These are phyloP conservation scores for Aspergillus ostianus DNA, from an alignment of 495 filamentous ascomycete genomes.

Conservation along the genomic window DNA sequence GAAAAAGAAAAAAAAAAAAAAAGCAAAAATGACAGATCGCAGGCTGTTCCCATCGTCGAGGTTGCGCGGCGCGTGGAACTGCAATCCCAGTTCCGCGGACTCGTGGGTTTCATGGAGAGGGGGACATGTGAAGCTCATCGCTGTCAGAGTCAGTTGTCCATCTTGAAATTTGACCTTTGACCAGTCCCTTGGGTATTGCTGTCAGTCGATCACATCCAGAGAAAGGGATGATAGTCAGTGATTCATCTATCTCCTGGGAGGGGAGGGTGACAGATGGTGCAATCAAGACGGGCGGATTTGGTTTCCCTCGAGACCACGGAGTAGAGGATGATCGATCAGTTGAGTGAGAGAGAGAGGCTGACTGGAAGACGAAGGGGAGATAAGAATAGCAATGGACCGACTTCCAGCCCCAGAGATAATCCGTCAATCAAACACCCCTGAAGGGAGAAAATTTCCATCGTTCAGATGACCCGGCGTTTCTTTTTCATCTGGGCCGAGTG, in stretches of 20 bases:
- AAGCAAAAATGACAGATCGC: background rate
- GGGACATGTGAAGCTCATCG: constrained; percentile 4
- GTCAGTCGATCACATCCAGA: constrained; percentile 1
- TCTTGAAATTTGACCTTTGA: background rate
- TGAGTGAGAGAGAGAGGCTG: no score
- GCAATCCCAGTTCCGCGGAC: constrained; percentile 6
- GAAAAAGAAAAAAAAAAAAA: background rate
- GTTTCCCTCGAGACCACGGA: constrained; percentile 4
- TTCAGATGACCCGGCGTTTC: constrained; percentile 9
- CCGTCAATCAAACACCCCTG: background rate
- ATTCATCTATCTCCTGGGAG: background rate
- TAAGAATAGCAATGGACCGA: constrained; percentile 2
- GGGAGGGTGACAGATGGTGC: background rate
- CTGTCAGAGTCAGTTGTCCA: background rate
- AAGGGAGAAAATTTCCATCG: background rate
- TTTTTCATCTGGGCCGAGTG: background rate
- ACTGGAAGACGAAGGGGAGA: background rate
- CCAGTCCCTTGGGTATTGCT: background rate
- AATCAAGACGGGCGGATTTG: constrained; percentile 10
- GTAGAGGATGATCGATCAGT: no score
- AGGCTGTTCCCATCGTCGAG: constrained; percentile 2
- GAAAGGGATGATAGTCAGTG: no score
- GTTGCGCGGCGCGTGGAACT: constrained; percentile 7
- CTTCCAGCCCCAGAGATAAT: background rate
- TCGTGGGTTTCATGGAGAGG: constrained; percentile 6